These are phyloP conservation scores for Nicotiana paniculata DNA, from an alignment of 257 asterid species.

Conservation along the genomic window DNA sequence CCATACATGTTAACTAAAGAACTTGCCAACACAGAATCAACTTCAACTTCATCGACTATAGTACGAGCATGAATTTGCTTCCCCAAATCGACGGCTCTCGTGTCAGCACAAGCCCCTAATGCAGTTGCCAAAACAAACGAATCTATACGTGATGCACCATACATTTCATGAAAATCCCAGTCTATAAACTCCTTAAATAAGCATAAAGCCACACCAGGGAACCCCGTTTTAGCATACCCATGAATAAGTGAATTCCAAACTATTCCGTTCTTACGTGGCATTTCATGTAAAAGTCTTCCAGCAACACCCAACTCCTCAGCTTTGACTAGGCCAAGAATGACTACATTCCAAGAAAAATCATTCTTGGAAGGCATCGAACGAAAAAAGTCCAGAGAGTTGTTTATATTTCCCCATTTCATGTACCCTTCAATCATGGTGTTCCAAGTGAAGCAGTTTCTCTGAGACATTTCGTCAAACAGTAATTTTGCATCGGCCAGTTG, in stretches of 20 bases:
- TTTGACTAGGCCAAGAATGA: slow-evolving; percentile 43
- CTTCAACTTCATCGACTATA: slow-evolving; percentile 38
- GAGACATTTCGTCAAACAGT: slow-evolving; percentile 73
- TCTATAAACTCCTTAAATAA: slow-evolving; percentile 44
- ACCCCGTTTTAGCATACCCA: slow-evolving; percentile 50
- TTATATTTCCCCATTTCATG: slow-evolving; percentile 34
- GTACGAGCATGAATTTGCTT: slow-evolving; percentile 72
- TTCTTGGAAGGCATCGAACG: slow-evolving; percentile 47
- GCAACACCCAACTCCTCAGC: slow-evolving; percentile 53
- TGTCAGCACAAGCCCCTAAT: slow-evolving; percentile 54
- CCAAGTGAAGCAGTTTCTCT: slow-evolving; percentile 63
- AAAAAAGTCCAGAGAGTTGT: slow-evolving; percentile 32
- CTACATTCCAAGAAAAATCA: slow-evolving; percentile 72
- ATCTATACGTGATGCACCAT: slow-evolving; percentile 28
- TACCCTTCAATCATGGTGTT: slow-evolving; percentile 72
- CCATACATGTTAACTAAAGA: slow-evolving; percentile 77
- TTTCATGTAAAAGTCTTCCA: slow-evolving; percentile 31
- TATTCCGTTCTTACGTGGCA: slow-evolving; percentile 62
- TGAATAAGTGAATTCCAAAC: slow-evolving; percentile 72
- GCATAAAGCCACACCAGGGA: slow-evolving; percentile 36
- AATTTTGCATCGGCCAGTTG: slow-evolving; percentile 34
- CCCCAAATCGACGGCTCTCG: slow-evolving; percentile 44
- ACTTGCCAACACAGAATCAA: slow-evolving; percentile 61
- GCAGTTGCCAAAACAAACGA: slow-evolving; percentile 54
- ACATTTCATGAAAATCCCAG: slow-evolving; percentile 24